Base-by-base conservation (phyloP, 768 basidiomycete genomes). In the Amanita subjunquillea region DNA sequence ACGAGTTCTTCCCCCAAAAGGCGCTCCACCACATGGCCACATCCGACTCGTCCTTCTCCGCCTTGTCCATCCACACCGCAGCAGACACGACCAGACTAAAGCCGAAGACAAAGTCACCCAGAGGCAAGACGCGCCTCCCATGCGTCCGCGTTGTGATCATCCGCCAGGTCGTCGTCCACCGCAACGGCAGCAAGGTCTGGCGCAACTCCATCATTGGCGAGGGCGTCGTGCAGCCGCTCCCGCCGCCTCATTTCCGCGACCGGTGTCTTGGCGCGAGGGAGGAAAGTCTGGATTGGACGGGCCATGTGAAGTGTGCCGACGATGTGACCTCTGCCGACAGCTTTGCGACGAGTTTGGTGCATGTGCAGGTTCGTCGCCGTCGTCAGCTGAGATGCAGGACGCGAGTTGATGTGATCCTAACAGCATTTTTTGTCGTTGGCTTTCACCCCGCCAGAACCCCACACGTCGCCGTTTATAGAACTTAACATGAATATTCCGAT, bases 241-340 rank as follows among this genome's bases (percentile, higher is more conserved):
- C 76, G 0, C 71, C 75, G 12, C 60, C 63, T 15, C 52, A 65
- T 56, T 40, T 56, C 58, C 51, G 60, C 51, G 48, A 54, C 29
- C 10, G 15, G 25, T 48, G 27, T 37, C n/a, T 44, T 2, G 52
- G 37, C 29, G 20, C 44, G 4, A 48, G 59, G 22, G 65, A 69
- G 45, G 71, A 70, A 32, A 67, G 74, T 55, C 64, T 85, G 2
- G 82, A 85, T 56, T 87, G 82, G 75, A 79, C 78, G 55, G 84
- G 83, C 10, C 72, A 76, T 51, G 55, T 83, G 12, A 60, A 59
- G 27, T 66, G 69, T 41, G 57, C 62, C 10, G 59, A 67, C 34
- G 66, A 73, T 39, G 62, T 74, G 40, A 64, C 34, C 12, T 34
- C 61, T 0, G 67, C 68, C 40, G 74, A 76, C 25, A 67, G 75